Base-by-base conservation (phyloP, 371 early-diverging fungal species). In the Mucor lusitanicus region DNA sequence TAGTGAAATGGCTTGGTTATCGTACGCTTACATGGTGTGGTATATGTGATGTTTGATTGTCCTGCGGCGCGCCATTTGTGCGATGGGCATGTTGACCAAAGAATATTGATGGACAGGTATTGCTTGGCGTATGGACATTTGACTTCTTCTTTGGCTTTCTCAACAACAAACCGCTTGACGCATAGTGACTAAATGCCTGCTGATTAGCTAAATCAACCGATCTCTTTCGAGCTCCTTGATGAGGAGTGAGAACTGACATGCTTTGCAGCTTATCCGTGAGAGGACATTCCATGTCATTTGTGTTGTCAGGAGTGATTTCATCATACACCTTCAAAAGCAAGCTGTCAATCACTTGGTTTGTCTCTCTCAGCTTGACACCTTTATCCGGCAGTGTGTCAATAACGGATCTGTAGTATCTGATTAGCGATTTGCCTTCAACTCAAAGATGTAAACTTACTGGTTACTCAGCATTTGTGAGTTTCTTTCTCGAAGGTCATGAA, bases 121-220 rank as follows among this genome's bases (percentile, higher is more conserved):
- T 46, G 27, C 42, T 65, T 32, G 35, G 30, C 39, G 28, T 40
- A 68, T 59, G 68, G 53, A 25, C 37, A 37, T 27, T 61, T 55
- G 39, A 50, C 28, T 48, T 48, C 57, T 35, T 57, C 39, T 37
- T 57, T n/a, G 61, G 61, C 37, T 64, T 64, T 61, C 44, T 67
- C 12, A 53, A 7, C 27, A 70, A 65, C 8, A 70, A 58, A 40
- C 70, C 46, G 23, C 50, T 57, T n/a, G 66, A 65, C 3, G 37
- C 15, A 48, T 57, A 65, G 25, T 61, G 53, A 25, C 40, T 61
- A 28, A 30, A 61, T 7, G 70, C 70, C 33, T 62, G 68, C 28
- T 68, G 59, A 54, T 72, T 72, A 30, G 72, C 72, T 30, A 68
- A 58, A 37, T 72, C 72, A 23, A 72, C 69, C 3, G 72, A 72